phyloP scores from a whole-genome alignment of 495 filamentous ascomycete species.

The Amorphotheca resinae region DNA sequence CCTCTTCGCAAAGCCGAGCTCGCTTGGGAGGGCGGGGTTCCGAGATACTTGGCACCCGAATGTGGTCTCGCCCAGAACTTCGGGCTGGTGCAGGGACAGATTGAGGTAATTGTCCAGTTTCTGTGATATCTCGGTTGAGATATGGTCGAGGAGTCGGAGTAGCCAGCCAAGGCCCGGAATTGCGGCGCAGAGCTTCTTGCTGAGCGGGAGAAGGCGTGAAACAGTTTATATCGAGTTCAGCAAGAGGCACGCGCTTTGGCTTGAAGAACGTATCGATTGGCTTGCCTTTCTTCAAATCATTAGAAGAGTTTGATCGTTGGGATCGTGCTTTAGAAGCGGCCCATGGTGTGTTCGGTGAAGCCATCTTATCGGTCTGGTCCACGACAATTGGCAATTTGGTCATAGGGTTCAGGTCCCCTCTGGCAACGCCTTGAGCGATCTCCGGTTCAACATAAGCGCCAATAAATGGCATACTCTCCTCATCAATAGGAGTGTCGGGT shows the following conservation, averaged over 20 bases:
- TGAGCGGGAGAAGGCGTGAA: constrained; percentile 63
- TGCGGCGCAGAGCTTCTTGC: constrained; percentile 42
- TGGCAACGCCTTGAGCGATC: constrained; percentile 64
- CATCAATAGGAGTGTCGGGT: constrained; percentile 43
- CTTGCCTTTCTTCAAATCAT: constrained; percentile 47
- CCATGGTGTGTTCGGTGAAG: constrained; percentile 16
- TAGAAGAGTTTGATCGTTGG: constrained; percentile 29
- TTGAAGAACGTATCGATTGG: constrained; percentile 73
- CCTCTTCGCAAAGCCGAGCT: constrained; percentile 40
- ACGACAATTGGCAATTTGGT: constrained; percentile 60
- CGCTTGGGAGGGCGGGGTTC: constrained; percentile 44
- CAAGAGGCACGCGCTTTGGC: constrained; percentile 61
- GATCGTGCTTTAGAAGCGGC: constrained; percentile 6
- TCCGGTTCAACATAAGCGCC: constrained; percentile 56
- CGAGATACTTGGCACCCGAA: constrained; percentile 29
- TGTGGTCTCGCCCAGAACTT: constrained; percentile 12
- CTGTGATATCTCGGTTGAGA: constrained; percentile 9
- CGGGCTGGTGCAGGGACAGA: constrained; percentile 27
- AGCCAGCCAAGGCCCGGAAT: constrained; percentile 41
- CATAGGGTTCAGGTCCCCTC: constrained; percentile 77
- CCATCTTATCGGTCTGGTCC: constrained; percentile 28
- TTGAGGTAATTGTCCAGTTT: constrained; percentile 23
- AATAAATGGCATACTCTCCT: constrained; percentile 64
- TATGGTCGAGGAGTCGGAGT: constrained; percentile 28
- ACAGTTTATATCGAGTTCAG: constrained; percentile 76